Evolutionary conservation across 805 yeast species (phyloP).

Genomic region (Yamadazyma takamatsuzukensis): DNA sequence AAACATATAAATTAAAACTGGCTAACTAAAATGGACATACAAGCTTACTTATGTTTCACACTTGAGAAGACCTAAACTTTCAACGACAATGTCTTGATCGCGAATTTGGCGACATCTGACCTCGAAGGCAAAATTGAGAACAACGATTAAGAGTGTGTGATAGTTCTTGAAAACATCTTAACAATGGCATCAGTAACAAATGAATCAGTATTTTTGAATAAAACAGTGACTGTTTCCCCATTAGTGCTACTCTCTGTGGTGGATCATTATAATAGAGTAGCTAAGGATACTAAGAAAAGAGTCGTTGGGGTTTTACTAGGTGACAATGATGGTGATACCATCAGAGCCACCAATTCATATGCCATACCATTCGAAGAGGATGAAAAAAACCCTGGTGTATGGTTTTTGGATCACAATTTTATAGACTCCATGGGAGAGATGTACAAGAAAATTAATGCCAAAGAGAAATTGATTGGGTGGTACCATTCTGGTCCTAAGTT

Average conservation of each 20-base stretch:
- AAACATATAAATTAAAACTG: conserved; percentile 36
- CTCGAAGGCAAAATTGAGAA: no score
- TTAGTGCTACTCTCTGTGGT: conserved; percentile 89
- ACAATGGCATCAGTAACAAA: no score
- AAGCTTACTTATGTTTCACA: no score
- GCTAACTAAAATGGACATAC: no score
- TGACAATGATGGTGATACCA: conserved; percentile 53
- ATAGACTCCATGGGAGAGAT: conserved; percentile 95
- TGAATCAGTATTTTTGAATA: conserved; percentile 37
- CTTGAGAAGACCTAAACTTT: no score
- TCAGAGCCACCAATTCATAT: conserved; percentile 85
- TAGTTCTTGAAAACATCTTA: no score
- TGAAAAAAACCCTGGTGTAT: conserved; percentile 82
- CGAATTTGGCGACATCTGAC: no score
- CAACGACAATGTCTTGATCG: no score
- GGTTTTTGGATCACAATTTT: conserved; percentile 96
- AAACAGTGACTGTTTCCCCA: conserved; percentile 89
- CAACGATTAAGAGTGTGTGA: no score
- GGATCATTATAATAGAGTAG: conserved; percentile 89
- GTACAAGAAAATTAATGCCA: conserved; percentile 97
- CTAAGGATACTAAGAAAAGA: conserved; percentile 66
- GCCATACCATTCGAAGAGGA: conserved; percentile 99
- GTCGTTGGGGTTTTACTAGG: conserved; percentile 95
- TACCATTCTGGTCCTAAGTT: conserved; percentile 97
- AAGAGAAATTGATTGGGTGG: conserved; percentile 97